Percentiles rank a stretch among this genome's conserved stretches.
These are phyloP conservation scores for Curvularia hawaiiensis DNA, from an alignment of 2,329 filamentous ascomycete species.

Conservation along the genomic window DNA sequence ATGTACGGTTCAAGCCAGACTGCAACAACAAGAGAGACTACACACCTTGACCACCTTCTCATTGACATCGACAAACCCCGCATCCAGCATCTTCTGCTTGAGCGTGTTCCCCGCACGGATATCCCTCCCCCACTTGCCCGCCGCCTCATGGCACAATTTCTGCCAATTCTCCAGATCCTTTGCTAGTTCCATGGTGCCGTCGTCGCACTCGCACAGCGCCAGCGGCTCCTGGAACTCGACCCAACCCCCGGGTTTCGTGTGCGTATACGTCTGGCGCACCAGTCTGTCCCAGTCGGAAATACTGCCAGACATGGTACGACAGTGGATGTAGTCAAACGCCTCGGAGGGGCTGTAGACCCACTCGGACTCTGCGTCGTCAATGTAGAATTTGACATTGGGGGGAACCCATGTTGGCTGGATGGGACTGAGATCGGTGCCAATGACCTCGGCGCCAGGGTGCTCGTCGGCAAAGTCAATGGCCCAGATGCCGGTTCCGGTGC, in stretches of 20 bases:
- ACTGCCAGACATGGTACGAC: slow-evolving; percentile 36
- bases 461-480: slow-evolving; percentile 48
- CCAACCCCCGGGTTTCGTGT: slow-evolving; percentile 42
- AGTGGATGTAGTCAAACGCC: slow-evolving; percentile 44
- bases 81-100: slow-evolving; percentile 35
- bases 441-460: slow-evolving; percentile 40
- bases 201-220: slow-evolving; percentile 39
- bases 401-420: slow-evolving; percentile 49
- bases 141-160: slow-evolving; percentile 36
- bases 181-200: slow-evolving; percentile 35
- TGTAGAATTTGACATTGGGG: slow-evolving; percentile 49
- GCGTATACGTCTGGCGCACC: slow-evolving; percentile 30
- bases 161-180: slow-evolving; percentile 36
- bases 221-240: slow-evolving; percentile 46
- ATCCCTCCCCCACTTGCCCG: slow-evolving; percentile 33
- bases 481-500: slow-evolving; percentile 50
- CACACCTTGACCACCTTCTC: slow-evolving; percentile 45
- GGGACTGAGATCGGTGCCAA: slow-evolving; percentile 46
- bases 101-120: slow-evolving; percentile 30
- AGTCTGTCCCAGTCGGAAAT: slow-evolving; percentile 44
- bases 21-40: neutral
- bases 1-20: neutral
- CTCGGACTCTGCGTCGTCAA: slow-evolving; percentile 49
- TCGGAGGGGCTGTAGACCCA: slow-evolving; percentile 46
- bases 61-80: slow-evolving; percentile 42